Base-by-base conservation (phyloP, 768 basidiomycete genomes). In the Lactarius trivialis region DNA sequence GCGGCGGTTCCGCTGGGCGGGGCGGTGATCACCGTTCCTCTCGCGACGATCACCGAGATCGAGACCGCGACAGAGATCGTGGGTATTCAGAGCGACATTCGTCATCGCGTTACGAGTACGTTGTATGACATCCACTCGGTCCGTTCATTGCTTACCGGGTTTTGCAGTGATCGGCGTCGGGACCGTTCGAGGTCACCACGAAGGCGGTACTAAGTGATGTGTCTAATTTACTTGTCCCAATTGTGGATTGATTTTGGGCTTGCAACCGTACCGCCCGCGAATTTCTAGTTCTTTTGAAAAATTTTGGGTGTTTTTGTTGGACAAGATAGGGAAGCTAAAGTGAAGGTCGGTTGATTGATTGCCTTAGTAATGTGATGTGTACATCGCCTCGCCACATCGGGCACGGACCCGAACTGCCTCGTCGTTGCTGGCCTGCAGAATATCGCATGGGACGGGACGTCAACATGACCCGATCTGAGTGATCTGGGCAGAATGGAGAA, bases 51-150 rank as follows among this genome's bases (percentile, higher is more conserved):
- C 80, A 78, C 60, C 79, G 85, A 64, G 84, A 89, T 69, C 82
- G 86, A 41, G 85, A 89, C 69, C 79, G 85, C 69, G 83, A 87
- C 72, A 82, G 85, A 55, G 85, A 87, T 73, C 82, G 85, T 59
- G 85, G 90, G 64, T 87, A 89, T 70, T 87, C 91, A 85, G 63
- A 65, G 33, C 65, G 63, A 43, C 60, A 61, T 50, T 62, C 66
- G 19, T 66, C 65, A 19, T 67, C 66, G 4, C 66, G 66, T 28
- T 65, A 65, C 24, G 66, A 67, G 64, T 65, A 55, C 4, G 66
- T 61, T 11, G 28, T 37, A 36, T 34, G 11, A 4, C 7, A 37
- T 32, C 5, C 33, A 32, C 32, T 45, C 28, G 8, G 24, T 9
- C 32, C 15, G 24, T 41, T 55, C 26, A 7, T 37, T 34, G n/a